Conservation (phyloP, 164 flowering plant species). For the Piper betle region DNA sequence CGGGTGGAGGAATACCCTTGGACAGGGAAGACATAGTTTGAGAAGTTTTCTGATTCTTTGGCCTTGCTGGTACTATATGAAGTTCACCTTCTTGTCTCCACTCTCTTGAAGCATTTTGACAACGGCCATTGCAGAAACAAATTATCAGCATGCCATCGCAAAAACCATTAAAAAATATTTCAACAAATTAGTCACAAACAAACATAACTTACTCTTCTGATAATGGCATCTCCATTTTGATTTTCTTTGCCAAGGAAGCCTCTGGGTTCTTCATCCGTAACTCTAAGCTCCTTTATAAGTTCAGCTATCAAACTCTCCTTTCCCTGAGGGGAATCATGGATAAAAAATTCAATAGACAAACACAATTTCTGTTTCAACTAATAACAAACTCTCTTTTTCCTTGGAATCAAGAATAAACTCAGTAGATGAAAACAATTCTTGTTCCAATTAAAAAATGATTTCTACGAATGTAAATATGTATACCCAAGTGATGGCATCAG, state of each 20-base stretch:
- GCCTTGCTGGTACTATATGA: conserved; percentile 52
- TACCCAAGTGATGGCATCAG: conserved; percentile 99
- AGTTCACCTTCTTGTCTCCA: conserved; percentile 69
- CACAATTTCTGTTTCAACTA: no score
- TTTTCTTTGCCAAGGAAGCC: conserved; percentile 64
- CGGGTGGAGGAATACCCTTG: conserved; percentile 27
- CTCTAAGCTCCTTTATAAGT: conserved; percentile 80
- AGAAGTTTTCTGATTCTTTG: conserved; percentile 64
- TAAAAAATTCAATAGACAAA: no score
- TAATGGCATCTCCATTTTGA: conserved; percentile 68
- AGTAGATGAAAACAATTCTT: no score
- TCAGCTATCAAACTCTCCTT: conserved; percentile 80
- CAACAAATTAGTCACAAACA: no score
- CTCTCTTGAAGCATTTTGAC: conserved; percentile 49
- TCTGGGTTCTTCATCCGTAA: conserved; percentile 84
- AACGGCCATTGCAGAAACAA: no score
- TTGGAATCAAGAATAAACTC: conserved; percentile 22
- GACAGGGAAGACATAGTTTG: conserved; percentile 35
- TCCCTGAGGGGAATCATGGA: no score
- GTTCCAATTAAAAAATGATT: no score
- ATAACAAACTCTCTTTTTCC: no score
- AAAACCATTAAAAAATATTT: no score
- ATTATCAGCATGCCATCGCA: no score
- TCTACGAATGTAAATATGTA: neutral
- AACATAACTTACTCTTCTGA: conserved; percentile 60